Evolutionary conservation across 345 rosid genomes (phyloP).

Genomic region (Arabidopsis thaliana): TAIR10.1 NC_003071.7:7876001-7876500

Average conservation of each 20-base stretch:
- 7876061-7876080: too few relatives aligned
- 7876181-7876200: neutral
- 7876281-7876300: constrained; percentile 32
- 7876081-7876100: too few relatives aligned
- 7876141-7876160: too few relatives aligned
- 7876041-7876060: too few relatives aligned
- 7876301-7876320: constrained; percentile 25
- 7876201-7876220: neutral
- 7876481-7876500: neutral
- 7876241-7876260: neutral
- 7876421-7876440: constrained; percentile 1
- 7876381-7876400: neutral
- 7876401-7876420: neutral
- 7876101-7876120: too few relatives aligned
- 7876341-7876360: constrained; percentile 14
- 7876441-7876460: constrained; percentile 18
- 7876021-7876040: too few relatives aligned
- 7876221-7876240: neutral
- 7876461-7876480: constrained; percentile 19
- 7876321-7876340: constrained; percentile 35
- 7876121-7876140: too few relatives aligned
- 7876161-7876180: neutral
- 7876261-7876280: constrained; percentile 10
- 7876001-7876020: too few relatives aligned
- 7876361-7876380: constrained; percentile 27